Conservation (phyloP, 2,329 filamentous ascomycete species). For the Colletotrichum theobromicola region DNA sequence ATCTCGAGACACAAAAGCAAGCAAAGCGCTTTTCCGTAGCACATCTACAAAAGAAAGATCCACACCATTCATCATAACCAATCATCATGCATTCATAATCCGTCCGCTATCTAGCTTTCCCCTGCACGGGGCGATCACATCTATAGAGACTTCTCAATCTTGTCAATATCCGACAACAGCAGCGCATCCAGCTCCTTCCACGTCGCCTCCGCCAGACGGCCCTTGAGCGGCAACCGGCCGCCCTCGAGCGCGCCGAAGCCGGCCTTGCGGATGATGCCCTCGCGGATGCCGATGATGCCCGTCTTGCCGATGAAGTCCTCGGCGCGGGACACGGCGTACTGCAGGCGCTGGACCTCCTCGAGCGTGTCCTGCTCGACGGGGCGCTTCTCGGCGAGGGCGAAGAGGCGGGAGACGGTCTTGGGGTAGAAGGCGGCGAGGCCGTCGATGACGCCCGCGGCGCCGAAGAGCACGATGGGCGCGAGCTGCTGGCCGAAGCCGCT, state of each 20-base stretch:
- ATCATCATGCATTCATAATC: background rate
- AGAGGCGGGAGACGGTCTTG: conserved; percentile 63
- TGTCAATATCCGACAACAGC: conserved; percentile 19
- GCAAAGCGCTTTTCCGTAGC: background rate
- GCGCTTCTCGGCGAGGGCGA: conserved; percentile 46
- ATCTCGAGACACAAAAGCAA: background rate
- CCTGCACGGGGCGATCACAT: background rate
- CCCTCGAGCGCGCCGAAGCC: conserved; percentile 63
- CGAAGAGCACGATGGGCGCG: conserved; percentile 66
- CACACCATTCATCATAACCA: background rate
- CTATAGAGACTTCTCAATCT: conserved; percentile 21
- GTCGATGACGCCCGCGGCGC: conserved; percentile 70
- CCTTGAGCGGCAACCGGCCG: conserved; percentile 62
- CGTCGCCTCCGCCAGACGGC: conserved; percentile 59
- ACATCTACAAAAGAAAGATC: background rate
- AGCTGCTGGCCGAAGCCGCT: conserved; percentile 72
- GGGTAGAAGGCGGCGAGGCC: conserved; percentile 70
- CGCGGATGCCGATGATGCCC: conserved; percentile 69
- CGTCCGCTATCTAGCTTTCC: background rate
- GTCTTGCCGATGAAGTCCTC: conserved; percentile 67
- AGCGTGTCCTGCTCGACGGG: conserved; percentile 45
- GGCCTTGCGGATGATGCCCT: conserved; percentile 61
- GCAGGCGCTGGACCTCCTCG: conserved; percentile 60
- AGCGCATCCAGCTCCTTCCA: conserved; percentile 32
- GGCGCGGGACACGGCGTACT: conserved; percentile 64